Conservation (phyloP, 2,329 filamentous ascomycete genomes). For the Colletotrichum sp. region DNA sequence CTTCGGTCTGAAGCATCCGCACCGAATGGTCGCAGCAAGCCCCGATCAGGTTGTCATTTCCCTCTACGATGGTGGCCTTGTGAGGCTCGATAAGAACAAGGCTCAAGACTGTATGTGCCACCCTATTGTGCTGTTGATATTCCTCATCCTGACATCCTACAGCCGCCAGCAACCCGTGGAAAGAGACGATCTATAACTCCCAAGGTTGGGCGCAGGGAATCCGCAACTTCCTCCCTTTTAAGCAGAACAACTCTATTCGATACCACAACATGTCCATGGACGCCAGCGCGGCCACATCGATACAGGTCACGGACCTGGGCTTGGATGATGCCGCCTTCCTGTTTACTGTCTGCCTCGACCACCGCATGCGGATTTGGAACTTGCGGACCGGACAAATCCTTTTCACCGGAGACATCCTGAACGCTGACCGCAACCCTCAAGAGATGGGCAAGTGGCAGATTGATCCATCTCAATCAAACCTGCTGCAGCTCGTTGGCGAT, state of each 20-base stretch:
- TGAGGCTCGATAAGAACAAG: slow-evolving; percentile 69
- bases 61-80: slow-evolving; percentile 78
- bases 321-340: slow-evolving; percentile 57
- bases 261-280: slow-evolving; percentile 71
- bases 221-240: slow-evolving; percentile 70
- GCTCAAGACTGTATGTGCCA: slow-evolving; percentile 48
- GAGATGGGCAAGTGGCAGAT: slow-evolving; percentile 78
- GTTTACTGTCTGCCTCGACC: slow-evolving; percentile 88
- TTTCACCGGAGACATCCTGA: slow-evolving; percentile 78
- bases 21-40: slow-evolving; percentile 78
- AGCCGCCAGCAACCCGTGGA: slow-evolving; percentile 58
- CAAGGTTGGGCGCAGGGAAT: slow-evolving; percentile 74
- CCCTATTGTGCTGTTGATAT: background rate
- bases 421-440: slow-evolving; percentile 67
- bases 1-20: slow-evolving; percentile 78
- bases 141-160: slow-evolving; percentile 22
- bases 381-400: slow-evolving; percentile 79
- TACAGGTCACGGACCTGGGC: slow-evolving; percentile 57
- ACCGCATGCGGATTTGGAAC: slow-evolving; percentile 90
- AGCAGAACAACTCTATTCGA: slow-evolving; percentile 66
- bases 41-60: slow-evolving; percentile 79
- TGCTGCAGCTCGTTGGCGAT: slow-evolving; percentile 74
- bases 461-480: slow-evolving; percentile 77
- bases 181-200: slow-evolving; percentile 75
- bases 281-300: slow-evolving; percentile 69